Percentiles rank a stretch among this genome's conserved stretches.
These are phyloP conservation scores for Clathrus columnatus DNA, from an alignment of 768 basidiomycete genomes.

Conservation along the genomic window DNA sequence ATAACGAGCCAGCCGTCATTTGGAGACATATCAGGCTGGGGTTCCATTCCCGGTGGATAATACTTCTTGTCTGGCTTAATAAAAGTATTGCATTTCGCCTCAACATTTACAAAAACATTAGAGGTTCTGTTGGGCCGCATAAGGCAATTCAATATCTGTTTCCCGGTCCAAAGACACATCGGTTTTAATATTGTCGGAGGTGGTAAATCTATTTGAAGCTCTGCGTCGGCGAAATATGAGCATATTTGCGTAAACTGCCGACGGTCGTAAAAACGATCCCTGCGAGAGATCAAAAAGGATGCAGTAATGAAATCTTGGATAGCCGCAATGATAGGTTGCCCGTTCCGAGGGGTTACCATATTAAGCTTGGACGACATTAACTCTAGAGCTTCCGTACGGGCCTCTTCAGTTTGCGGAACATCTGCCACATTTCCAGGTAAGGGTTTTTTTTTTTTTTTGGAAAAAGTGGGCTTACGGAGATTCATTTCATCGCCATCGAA, in stretches of 20 bases:
- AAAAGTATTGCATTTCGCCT: slow-evolving; percentile 89
- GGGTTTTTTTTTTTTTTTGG: too few relatives aligned
- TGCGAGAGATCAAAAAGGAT: slow-evolving; percentile 87
- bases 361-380: slow-evolving; percentile 97
- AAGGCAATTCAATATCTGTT: slow-evolving; percentile 95
- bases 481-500: slow-evolving; percentile 99
- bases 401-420: slow-evolving; percentile 98
- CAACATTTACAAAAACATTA: slow-evolving; percentile 85
- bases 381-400: slow-evolving; percentile 91
- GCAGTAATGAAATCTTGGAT: slow-evolving; percentile 99
- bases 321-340: slow-evolving; percentile 97
- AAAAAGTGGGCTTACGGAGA: slow-evolving; percentile 54
- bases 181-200: slow-evolving; percentile 94
- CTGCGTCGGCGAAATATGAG: slow-evolving; percentile 87
- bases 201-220: slow-evolving; percentile 89
- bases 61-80: slow-evolving; percentile 59
- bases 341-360: slow-evolving; percentile 94
- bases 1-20: slow-evolving; percentile 98
- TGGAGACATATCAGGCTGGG: slow-evolving; percentile 78
- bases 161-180: slow-evolving; percentile 90
- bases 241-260: slow-evolving; percentile 95
- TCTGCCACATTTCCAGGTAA: too few relatives aligned
- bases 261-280: slow-evolving; percentile 89
- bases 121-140: slow-evolving; percentile 88
- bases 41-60: slow-evolving; percentile 48